Evolutionary conservation across 2,329 filamentous ascomycete species (phyloP).

Genomic region (Metarhizium robertsii): DNA sequence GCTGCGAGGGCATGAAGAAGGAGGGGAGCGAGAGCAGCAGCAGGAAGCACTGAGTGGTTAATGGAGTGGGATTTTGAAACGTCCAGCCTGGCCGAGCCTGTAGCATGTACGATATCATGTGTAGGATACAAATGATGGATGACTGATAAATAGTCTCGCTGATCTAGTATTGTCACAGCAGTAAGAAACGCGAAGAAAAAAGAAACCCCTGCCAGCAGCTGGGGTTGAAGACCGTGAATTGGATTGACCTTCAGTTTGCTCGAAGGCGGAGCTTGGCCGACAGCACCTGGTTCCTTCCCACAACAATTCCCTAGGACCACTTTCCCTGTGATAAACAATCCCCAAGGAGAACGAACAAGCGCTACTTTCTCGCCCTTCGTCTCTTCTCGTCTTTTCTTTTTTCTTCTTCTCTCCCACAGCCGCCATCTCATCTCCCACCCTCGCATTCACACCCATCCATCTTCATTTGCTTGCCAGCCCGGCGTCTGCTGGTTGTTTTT

Average conservation of each 20-base stretch:
- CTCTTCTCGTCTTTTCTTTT: not conserved
- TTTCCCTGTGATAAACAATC: not conserved
- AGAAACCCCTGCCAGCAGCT: too few species aligned
- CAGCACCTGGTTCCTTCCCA: not conserved
- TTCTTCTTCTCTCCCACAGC: not conserved
- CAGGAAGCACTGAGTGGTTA: slow-evolving; percentile 18
- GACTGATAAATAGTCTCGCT: too few species aligned
- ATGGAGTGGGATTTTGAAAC: not conserved
- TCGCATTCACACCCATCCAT: slow-evolving; percentile 2
- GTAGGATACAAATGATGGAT: too few species aligned
- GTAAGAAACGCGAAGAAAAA: too few species aligned
- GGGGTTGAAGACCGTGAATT: not conserved
- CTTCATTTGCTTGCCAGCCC: not conserved
- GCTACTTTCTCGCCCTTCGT: not conserved
- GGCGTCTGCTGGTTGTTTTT: not conserved
- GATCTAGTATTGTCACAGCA: too few species aligned
- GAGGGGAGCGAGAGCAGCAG: slow-evolving; percentile 46
- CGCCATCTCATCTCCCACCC: slow-evolving; percentile 6
- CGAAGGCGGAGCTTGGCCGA: not conserved
- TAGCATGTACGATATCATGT: too few species aligned
- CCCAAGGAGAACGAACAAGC: not conserved
- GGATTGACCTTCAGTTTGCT: not conserved
- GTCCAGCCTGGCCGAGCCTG: too few species aligned
- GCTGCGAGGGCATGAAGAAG: slow-evolving; percentile 61
- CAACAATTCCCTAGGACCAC: not conserved